These are phyloP conservation scores for Sugiyamaella pinicola DNA, from an alignment of 1,139 yeast genomes.

Conservation along the genomic window DNA sequence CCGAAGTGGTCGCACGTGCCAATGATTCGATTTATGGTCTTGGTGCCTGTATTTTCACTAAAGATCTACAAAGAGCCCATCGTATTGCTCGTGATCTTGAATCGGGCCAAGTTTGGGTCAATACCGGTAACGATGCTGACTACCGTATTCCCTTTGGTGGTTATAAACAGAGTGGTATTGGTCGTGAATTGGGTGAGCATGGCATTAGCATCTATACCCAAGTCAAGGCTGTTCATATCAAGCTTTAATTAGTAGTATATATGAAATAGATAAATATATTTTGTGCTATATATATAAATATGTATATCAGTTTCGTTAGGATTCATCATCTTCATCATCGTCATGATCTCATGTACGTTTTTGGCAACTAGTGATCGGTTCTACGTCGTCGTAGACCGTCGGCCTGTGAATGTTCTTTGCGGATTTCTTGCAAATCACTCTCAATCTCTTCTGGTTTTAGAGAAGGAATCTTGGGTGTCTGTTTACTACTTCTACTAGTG, in stretches of 20 bases:
- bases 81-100: conserved; percentile 61
- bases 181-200: conserved; percentile 85
- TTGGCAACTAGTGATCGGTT: conserved; percentile 11
- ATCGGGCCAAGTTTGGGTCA: conserved; percentile 80
- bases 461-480: conserved; percentile 19
- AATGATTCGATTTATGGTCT: conserved; percentile 76
- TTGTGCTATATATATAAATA: conserved; percentile 2
- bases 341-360: not conserved
- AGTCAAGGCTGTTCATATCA: conserved; percentile 59
- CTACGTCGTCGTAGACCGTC: conserved; percentile 13
- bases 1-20: conserved; percentile 69
- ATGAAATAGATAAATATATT: too few species aligned
- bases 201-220: conserved; percentile 76
- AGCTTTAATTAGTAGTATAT: conserved; percentile 4
- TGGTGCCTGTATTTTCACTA: conserved; percentile 79
- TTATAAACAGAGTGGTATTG: conserved; percentile 82
- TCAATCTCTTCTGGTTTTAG: conserved; percentile 23
- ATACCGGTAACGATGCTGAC: conserved; percentile 81
- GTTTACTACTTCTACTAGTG: conserved; percentile 14
- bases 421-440: conserved; percentile 16
- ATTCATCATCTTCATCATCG: not conserved
- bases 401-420: conserved; percentile 7
- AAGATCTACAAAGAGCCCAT: conserved; percentile 57
- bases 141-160: conserved; percentile 80
- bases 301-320: conserved; percentile 2